Base-by-base conservation (phyloP, 2,329 filamentous ascomycete genomes). In the Dothistroma septosporum region DNA sequence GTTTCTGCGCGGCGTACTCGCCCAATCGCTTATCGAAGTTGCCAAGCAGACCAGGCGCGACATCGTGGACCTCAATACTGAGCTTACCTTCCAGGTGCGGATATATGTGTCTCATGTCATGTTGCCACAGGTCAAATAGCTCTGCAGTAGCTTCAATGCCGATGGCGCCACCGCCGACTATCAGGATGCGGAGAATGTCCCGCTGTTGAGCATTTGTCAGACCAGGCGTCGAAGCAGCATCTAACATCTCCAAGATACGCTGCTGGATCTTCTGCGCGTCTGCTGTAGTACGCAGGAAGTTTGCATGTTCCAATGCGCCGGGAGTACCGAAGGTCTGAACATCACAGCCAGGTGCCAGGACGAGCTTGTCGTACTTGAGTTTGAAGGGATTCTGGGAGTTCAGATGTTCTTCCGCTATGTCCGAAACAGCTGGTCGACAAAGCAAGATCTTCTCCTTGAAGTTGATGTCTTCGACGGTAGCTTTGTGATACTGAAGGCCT, bases 121-220 rank as follows among this genome's bases (percentile, higher is more conserved):
- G 64, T 9, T 75, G 64, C 65, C 73, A 76, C 1, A 80, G 69
- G 59, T 80, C 78, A 62, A 72, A 76, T 1, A 80, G 66, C 62
- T 80, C 78, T 6, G 77, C 77, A 0, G 78, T 75, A 1, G 77
- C 69, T 61, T 78, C 77, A 49, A 79, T 75, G 11, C 77, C 77
- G 10, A 75, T 77, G 0, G 77, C 72, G 14, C 77, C 77, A 28
- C 77, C 77, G 28, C 77, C 77, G 1, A 79, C 75, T 48, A 79
- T 72, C 33, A 73, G 68, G 50, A 78, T 73, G 55, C 73, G 74
- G 14, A 76, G 71, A 8, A 74, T 71, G 14, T 72, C 74, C 22
- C 66, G 67, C 56, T 73, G 74, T 52, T 70, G 64, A 14, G 67
- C 62, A 1, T 70, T 68, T 0, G 62, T 64, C 1, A 72, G 53